phyloP scores from a whole-genome alignment of 345 rosid genomes.

The Mangifera indica region DNA sequence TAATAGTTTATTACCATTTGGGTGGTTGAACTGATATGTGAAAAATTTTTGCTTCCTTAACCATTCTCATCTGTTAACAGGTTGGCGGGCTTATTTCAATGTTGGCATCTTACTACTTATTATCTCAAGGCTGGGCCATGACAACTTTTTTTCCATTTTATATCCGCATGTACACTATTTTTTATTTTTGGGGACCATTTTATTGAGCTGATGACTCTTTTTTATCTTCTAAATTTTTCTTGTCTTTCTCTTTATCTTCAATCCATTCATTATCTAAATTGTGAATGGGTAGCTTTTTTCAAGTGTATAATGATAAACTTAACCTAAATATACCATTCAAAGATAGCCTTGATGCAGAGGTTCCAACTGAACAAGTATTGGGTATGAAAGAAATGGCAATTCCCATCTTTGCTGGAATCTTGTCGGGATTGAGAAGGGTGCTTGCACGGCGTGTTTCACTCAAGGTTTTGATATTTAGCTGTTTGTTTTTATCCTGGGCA shows the following conservation, averaged over 20 bases:
- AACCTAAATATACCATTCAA: constrained; percentile 60
- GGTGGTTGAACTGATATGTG: neutral
- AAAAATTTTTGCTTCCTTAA: constrained; percentile 13
- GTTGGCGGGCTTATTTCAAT: constrained; percentile 90
- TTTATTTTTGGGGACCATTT: constrained; percentile 5
- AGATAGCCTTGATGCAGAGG: constrained; percentile 45
- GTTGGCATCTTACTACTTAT: constrained; percentile 78
- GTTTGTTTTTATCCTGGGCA: neutral
- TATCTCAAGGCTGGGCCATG: constrained; percentile 97
- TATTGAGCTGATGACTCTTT: constrained; percentile 6
- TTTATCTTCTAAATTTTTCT: constrained; percentile 4
- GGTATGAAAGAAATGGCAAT: constrained; percentile 73
- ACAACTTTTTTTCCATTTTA: constrained; percentile 78
- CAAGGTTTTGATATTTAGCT: constrained; percentile 50
- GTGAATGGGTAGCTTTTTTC: constrained; percentile 13
- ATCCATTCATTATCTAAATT: neutral
- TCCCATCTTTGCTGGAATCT: constrained; percentile 92
- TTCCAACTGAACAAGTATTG: constrained; percentile 49
- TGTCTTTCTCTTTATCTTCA: neutral
- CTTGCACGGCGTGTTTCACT: constrained; percentile 92
- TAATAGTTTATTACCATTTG: neutral
- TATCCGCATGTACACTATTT: constrained; percentile 51
- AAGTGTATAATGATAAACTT: constrained; percentile 44
- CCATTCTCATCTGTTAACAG: constrained; percentile 39
- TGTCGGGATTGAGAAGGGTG: constrained; percentile 90